These are phyloP conservation scores for Daldinia sp. DNA, from an alignment of 2,329 filamentous ascomycete genomes.

Conservation along the genomic window DNA sequence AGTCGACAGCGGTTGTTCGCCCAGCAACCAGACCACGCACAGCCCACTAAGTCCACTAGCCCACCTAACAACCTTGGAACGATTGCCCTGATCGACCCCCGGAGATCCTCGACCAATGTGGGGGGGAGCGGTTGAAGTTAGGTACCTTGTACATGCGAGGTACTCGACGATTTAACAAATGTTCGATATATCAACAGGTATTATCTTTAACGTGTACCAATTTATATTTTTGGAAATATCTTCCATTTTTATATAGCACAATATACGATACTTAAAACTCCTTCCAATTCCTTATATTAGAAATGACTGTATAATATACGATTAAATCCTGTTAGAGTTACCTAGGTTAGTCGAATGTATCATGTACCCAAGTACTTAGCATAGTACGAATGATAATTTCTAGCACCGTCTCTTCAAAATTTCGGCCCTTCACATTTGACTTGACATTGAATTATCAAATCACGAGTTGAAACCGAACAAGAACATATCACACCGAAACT, in stretches of 20 bases:
- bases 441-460: background rate
- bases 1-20: conserved; percentile 33
- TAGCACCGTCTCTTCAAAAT: conserved; percentile 17
- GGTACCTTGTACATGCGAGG: no score
- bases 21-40: conserved; percentile 31
- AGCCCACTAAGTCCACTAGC: background rate
- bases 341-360: background rate
- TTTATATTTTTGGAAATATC: no score
- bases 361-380: background rate
- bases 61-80: background rate
- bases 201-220: no score
- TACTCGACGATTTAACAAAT: no score
- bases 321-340: background rate
- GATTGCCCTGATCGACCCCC: conserved; percentile 5
- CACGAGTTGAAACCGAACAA: conserved; percentile 10
- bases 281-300: no score
- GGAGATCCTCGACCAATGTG: conserved; percentile 22
- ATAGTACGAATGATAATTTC: background rate
- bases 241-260: no score
- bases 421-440: conserved; percentile 4
- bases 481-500: background rate
- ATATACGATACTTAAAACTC: no score
- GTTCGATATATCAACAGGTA: no score
- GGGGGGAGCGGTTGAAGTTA: conserved; percentile 33
- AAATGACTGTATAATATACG: no score